Evolutionary conservation across 352 stramenopile genomes (phyloP).

Genomic region (Elongisporangium undulatum): DNA sequence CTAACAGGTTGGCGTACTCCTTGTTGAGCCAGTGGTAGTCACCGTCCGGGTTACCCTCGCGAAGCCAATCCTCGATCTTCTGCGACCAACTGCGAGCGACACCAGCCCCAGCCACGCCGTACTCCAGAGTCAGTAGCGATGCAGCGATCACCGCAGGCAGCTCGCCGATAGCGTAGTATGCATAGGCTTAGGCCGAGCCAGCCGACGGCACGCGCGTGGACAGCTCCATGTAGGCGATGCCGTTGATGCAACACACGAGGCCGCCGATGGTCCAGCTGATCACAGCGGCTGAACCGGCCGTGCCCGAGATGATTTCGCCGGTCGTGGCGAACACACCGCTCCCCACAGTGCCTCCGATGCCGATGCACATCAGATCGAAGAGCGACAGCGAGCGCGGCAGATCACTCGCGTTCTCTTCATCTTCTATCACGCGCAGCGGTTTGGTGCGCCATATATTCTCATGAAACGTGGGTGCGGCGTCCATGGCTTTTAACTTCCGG

Average conservation of each 20-base stretch:
- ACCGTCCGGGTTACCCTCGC: not conserved
- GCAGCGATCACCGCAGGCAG: slow-evolving; percentile 63
- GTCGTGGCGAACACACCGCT: slow-evolving; percentile 79
- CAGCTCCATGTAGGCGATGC: slow-evolving; percentile 62
- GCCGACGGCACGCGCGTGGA: slow-evolving; percentile 53
- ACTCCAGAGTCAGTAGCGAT: slow-evolving; percentile 66
- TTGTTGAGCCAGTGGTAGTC: slow-evolving; percentile 14
- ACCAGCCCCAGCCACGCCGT: slow-evolving; percentile 58
- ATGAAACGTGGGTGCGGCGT: too few relatives aligned
- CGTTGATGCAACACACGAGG: slow-evolving; percentile 33
- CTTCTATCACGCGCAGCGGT: slow-evolving; percentile 44
- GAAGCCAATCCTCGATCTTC: slow-evolving; percentile 44
- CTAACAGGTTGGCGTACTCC: slow-evolving; percentile 16
- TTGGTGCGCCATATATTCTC: slow-evolving; percentile 45
- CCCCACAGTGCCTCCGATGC: slow-evolving; percentile 85
- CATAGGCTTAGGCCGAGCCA: slow-evolving; percentile 72
- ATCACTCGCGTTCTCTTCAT: slow-evolving; percentile 44
- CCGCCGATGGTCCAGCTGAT: slow-evolving; percentile 46
- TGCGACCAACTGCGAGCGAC: slow-evolving; percentile 77
- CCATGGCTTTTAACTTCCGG: too few relatives aligned
- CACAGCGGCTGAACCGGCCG: slow-evolving; percentile 62
- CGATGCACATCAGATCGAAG: slow-evolving; percentile 84
- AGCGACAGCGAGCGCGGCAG: slow-evolving; percentile 55
- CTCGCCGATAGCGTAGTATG: slow-evolving; percentile 73
- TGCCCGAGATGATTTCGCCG: slow-evolving; percentile 34